Percentiles rank a stretch among this genome's conserved stretches.
These are phyloP conservation scores for Fraxinus platypoda DNA, from an alignment of 305 asterid genomes.

Conservation along the genomic window DNA sequence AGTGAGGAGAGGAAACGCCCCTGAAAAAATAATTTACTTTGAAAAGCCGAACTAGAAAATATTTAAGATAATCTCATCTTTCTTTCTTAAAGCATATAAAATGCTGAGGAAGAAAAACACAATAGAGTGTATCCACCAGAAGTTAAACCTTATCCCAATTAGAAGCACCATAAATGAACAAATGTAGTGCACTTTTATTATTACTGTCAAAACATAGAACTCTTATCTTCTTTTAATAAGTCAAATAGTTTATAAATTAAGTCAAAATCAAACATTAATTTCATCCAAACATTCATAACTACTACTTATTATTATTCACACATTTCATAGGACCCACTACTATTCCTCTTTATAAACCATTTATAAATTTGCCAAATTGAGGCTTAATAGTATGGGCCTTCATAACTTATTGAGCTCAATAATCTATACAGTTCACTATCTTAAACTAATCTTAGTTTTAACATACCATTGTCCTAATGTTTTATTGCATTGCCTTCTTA, in stretches of 20 bases:
- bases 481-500: neutral
- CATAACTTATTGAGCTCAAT: neutral
- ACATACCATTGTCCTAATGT: neutral
- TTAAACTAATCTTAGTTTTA: neutral
- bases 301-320: neutral
- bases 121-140: neutral
- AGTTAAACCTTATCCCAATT: neutral
- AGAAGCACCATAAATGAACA: neutral
- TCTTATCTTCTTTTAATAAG: neutral
- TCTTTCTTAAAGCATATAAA: neutral
- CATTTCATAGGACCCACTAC: neutral
- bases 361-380: neutral
- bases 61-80: neutral
- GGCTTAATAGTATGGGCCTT: neutral
- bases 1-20: constrained; percentile 86
- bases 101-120: neutral
- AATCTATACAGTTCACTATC: neutral
- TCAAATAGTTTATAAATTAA: neutral
- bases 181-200: neutral
- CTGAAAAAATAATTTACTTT: constrained; percentile 37
- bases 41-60: neutral
- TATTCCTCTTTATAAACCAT: neutral
- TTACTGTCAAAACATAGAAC: neutral
- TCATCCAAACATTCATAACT: neutral
- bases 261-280: neutral